Evolutionary conservation across 2,329 filamentous ascomycete genomes (phyloP).

Genomic region (Podosphaera xanthii): DNA sequence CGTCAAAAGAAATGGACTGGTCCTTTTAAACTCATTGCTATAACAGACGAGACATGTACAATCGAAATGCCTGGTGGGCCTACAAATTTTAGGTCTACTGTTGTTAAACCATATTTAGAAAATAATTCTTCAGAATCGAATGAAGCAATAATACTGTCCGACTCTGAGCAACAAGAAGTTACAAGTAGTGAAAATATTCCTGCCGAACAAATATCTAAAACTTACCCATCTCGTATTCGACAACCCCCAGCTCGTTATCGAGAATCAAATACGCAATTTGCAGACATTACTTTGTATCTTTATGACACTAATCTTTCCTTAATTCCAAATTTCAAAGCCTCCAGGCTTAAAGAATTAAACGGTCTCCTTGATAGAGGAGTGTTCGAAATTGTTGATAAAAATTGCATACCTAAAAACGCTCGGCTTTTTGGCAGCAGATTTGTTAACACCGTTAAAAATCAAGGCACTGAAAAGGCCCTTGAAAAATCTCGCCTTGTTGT

Average conservation of each 20-base stretch:
- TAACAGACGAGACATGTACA: background rate
- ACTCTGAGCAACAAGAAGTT: no score
- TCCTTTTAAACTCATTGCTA: background rate
- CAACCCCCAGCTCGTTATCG: no score
- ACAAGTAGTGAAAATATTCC: no score
- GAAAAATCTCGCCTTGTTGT: slow-evolving; percentile 1
- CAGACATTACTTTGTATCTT: no score
- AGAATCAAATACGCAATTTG: no score
- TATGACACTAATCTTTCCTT: no score
- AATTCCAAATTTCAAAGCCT: background rate
- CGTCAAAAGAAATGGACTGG: background rate
- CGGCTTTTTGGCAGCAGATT: slow-evolving; percentile 4
- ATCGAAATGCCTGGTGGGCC: background rate
- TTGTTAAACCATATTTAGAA: no score
- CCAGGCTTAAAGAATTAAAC: background rate
- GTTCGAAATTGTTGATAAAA: background rate
- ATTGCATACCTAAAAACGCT: background rate
- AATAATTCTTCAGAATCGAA: no score
- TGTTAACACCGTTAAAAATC: slow-evolving; percentile 5
- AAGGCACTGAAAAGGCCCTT: slow-evolving; percentile 2
- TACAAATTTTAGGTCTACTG: background rate
- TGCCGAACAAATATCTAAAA: no score
- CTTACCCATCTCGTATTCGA: no score
- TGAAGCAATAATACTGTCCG: no score
- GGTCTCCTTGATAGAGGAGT: background rate